phyloP scores from a whole-genome alignment of 805 yeast species.

The Wickerhamiella alocasiicola region DNA sequence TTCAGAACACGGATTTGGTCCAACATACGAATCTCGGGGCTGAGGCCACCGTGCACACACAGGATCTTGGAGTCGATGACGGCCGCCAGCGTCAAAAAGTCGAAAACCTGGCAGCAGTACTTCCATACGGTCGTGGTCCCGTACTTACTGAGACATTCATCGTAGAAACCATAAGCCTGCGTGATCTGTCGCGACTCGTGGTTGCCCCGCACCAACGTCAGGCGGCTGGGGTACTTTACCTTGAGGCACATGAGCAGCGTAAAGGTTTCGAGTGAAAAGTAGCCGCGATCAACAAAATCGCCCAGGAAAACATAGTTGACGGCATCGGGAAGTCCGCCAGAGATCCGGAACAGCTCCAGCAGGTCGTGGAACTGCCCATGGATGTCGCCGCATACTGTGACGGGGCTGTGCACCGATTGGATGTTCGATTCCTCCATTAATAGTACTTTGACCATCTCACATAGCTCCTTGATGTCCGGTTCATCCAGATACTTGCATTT shows the following conservation, averaged over 20 bases:
- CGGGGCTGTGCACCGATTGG: conserved; percentile 91
- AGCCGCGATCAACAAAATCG: conserved; percentile 97
- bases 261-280: conserved; percentile 85
- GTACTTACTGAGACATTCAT: conserved; percentile 84
- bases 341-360: conserved; percentile 73
- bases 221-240: conserved; percentile 71
- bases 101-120: conserved; percentile 92
- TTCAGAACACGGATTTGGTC: conserved; percentile 91
- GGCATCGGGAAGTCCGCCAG: conserved; percentile 79
- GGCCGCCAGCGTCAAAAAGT: conserved; percentile 86
- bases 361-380: conserved; percentile 97
- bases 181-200: conserved; percentile 96
- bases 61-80: conserved; percentile 87
- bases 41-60: conserved; percentile 95
- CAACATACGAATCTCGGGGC: conserved; percentile 94
- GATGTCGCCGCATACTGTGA: conserved; percentile 80
- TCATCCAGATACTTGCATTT: conserved; percentile 83
- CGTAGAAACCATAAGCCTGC: conserved; percentile 97
- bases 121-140: conserved; percentile 95
- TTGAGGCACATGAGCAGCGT: conserved; percentile 87
- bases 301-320: conserved; percentile 81
- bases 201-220: conserved; percentile 92
- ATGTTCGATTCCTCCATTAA: conserved; percentile 95
- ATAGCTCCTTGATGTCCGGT: conserved; percentile 87
- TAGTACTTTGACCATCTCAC: conserved; percentile 89